Percentiles rank a stretch among this genome's conserved stretches.
These are phyloP conservation scores for Colletotrichum tabaci DNA, from an alignment of 2,329 filamentous ascomycete species.

Conservation along the genomic window DNA sequence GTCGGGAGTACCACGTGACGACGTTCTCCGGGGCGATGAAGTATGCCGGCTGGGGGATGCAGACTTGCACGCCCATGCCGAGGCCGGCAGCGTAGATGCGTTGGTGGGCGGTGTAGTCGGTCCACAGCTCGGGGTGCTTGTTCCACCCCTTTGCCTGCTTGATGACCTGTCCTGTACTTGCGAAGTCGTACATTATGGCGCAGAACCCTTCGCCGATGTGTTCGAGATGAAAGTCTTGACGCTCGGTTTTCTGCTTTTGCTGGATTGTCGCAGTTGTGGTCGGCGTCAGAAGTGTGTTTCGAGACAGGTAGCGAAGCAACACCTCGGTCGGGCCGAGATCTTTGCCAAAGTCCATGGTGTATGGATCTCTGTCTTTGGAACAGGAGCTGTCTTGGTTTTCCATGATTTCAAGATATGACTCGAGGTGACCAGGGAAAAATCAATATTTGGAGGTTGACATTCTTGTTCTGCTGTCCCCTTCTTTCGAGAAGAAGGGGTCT, in stretches of 20 bases:
- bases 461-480: too few relatives aligned
- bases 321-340: background rate
- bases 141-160: slow-evolving; percentile 7
- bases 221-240: background rate
- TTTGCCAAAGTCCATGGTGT: background rate
- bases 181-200: background rate
- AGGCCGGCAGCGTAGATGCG: background rate
- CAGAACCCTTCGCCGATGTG: slow-evolving; percentile 5
- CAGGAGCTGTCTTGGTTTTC: too few relatives aligned
- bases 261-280: background rate
- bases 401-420: too few relatives aligned
- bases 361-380: too few relatives aligned
- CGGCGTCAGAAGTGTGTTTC: background rate
- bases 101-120: background rate
- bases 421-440: too few relatives aligned
- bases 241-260: background rate
- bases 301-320: background rate
- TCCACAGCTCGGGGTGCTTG: background rate
- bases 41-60: background rate
- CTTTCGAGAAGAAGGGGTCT: too few relatives aligned
- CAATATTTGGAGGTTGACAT: too few relatives aligned
- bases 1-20: background rate
- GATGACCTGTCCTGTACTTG: background rate
- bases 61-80: background rate
- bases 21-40: background rate